Base-by-base conservation (phyloP, 352 stramenopile genomes). In the Pythium guiyangense region DNA sequence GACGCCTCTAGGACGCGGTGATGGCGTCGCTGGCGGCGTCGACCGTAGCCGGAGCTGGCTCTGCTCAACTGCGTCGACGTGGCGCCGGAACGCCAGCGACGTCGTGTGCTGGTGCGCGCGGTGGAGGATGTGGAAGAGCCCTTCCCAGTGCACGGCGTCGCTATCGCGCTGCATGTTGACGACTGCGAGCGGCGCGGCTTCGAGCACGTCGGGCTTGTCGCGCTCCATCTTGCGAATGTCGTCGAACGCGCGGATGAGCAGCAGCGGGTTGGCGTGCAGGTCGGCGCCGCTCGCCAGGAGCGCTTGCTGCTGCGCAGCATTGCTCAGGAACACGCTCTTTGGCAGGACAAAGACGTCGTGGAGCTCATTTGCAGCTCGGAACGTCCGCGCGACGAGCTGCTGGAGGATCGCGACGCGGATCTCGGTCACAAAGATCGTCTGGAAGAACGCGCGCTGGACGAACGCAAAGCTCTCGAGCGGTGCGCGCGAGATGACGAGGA, bases 51-150 rank as follows among this genome's bases (percentile, higher is more conserved):
- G n/a, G 1, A 17, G n/a, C 18, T 27, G 17, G 44, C 17, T 46
- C 22, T 40, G 31, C 17, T 60, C 49, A 10, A 15, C 1, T 3
- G 26, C 31, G 10, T 37, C 37, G 25, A 43, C 14, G 6, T 57
- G 29, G 3, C 57, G 62, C 6, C 27, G n/a, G 25, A 64, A 54
- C 9, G 27, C 39, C n/a, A 59, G 17, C 0, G 71, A 79, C 26
- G 54, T 72, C 4, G 64, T 70, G 22, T 57, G 54, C 39, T 70
- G 52, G 3, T 58, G 59, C 9, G 58, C 68, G 0, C 65, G 63
- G n/a, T 80, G 47, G 2, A 86, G 37, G 17, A 80, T 69, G 18
- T 78, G 65, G n/a, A 80, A 73, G 2, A 88, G 49, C 14, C 60
- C 67, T 54, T 86, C 72, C 78, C 78, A 88, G 25, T 71, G 29